Evolutionary conservation across 1,284 basidiomycete genomes (phyloP), one percentile per base, ranked within the genome.

Genomic region (Somion occarium): DNA sequence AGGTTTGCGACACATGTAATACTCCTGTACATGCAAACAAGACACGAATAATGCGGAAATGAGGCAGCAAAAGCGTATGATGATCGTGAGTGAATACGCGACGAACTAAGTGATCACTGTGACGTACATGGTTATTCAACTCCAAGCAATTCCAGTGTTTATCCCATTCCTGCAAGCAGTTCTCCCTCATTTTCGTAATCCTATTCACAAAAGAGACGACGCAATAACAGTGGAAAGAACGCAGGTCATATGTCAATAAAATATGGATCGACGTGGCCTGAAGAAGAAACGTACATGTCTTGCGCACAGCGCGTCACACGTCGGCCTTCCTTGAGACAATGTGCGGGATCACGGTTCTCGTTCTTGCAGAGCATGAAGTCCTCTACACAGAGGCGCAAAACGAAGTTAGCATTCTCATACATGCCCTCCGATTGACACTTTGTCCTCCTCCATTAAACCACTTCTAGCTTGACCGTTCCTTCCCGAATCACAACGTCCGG

Each of bases 321-420:
- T 60, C 97, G 75, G 24, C 97, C 97, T 71, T 99, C 97, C 77
- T 91, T 90, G 70, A 99, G 70, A 72, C 97, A 99, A 70, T 97
- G 93, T 30, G 71, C 93, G 12, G 97, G 93, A 67, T 98, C 87
- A 51, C 81, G 79, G 67, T 82, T 88, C 75, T 98, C 94, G 45
- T 82, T 76, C 76, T 99, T 99, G 83, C 97, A 99, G 52, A 98
- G 88, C 93, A 99, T 98, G 66, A 98, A 99, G 75, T 99, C 96
- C 82, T 98, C 94, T 97, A 65, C 42, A 50, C 34, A 45, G 38
- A 51, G n/a, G n/a, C n/a, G n/a, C n/a, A n/a, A n/a, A n/a, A n/a
- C n/a, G n/a, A n/a, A n/a, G 53, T 50, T n/a, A n/a, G 11, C n/a
- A 37, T 37, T 37, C 11, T 11, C 49, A 24, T 12, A 26, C 23